Evolutionary conservation across 441 rosid species (phyloP).

Genomic region (Pelargonium cotyledonis): DNA sequence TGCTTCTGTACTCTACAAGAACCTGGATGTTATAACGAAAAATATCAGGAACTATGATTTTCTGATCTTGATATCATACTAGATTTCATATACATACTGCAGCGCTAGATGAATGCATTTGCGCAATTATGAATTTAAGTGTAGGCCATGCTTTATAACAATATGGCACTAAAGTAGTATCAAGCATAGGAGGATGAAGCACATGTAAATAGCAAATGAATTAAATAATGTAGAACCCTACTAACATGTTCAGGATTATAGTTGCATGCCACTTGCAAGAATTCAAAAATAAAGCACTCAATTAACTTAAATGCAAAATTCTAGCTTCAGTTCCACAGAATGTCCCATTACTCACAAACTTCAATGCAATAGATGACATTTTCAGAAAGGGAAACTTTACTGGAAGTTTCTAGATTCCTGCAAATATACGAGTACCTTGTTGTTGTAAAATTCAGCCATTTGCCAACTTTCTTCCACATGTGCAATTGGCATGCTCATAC

Average conservation of each 20-base stretch:
- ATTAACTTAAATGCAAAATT: not conserved
- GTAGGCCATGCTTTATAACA: not conserved
- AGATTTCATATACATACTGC: slow-evolving; percentile 1
- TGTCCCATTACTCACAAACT: not conserved
- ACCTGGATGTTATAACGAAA: slow-evolving; percentile 37
- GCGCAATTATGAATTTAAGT: not conserved
- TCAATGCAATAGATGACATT: not conserved
- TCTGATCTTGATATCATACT: not conserved
- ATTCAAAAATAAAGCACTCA: not conserved
- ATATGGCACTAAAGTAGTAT: not conserved
- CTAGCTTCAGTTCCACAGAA: no score
- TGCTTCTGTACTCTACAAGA: slow-evolving; percentile 75
- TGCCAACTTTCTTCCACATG: slow-evolving; percentile 99
- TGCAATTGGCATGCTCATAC: slow-evolving; percentile 95
- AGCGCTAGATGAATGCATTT: not conserved
- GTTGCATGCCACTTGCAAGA: not conserved
- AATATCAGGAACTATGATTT: slow-evolving; percentile 9
- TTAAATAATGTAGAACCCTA: not conserved
- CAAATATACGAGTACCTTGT: slow-evolving; percentile 52
- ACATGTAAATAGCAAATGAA: not conserved
- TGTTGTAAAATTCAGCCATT: slow-evolving; percentile 92
- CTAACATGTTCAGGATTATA: not conserved
- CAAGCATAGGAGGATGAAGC: slow-evolving; percentile 1
- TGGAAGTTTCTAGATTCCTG: not conserved
- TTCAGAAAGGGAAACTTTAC: not conserved